Evolutionary conservation across 768 basidiomycete species (phyloP).

Genomic region (Gymnopilus junonius): DNA sequence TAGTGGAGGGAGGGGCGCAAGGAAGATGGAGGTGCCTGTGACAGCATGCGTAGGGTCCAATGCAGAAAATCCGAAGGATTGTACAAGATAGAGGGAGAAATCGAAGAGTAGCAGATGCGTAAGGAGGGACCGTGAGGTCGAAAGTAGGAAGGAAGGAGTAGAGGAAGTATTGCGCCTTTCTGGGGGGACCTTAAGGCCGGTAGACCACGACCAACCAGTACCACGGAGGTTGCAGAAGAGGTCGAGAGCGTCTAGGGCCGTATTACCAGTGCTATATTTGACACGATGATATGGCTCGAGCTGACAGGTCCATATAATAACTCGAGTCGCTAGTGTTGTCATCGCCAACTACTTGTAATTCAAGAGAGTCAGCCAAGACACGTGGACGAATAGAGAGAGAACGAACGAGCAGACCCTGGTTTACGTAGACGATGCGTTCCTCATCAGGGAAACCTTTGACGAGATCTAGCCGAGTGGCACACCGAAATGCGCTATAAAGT

Average conservation of each 20-base stretch:
- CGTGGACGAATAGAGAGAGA: not conserved
- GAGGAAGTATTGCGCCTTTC: constrained; percentile 46
- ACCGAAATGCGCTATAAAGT: constrained; percentile 46
- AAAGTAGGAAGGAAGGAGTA: constrained; percentile 37
- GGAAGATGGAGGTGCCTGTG: constrained; percentile 46
- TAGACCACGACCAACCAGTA: constrained; percentile 64
- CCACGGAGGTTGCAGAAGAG: constrained; percentile 58
- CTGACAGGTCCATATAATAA: constrained; percentile 45
- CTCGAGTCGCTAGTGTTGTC: constrained; percentile 39
- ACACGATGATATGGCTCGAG: constrained; percentile 36
- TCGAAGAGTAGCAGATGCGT: constrained; percentile 46
- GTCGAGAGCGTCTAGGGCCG: constrained; percentile 49
- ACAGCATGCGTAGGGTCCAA: constrained; percentile 35
- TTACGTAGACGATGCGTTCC: constrained; percentile 42
- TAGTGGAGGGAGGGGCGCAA: constrained; percentile 36
- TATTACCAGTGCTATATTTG: constrained; percentile 20
- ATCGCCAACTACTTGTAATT: constrained; percentile 37
- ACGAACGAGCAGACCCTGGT: constrained; percentile 51
- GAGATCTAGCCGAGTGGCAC: constrained; percentile 47
- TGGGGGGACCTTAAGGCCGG: constrained; percentile 41
- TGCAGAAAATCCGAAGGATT: constrained; percentile 48
- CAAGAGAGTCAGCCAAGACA: not conserved
- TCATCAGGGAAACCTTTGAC: constrained; percentile 33
- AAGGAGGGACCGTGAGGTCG: constrained; percentile 37
- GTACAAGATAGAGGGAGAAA: constrained; percentile 46